Evolutionary conservation across 1,284 basidiomycete species (phyloP), one percentile per base, ranked within the genome.

Genomic region (Bondarzewia mesenterica): DNA sequence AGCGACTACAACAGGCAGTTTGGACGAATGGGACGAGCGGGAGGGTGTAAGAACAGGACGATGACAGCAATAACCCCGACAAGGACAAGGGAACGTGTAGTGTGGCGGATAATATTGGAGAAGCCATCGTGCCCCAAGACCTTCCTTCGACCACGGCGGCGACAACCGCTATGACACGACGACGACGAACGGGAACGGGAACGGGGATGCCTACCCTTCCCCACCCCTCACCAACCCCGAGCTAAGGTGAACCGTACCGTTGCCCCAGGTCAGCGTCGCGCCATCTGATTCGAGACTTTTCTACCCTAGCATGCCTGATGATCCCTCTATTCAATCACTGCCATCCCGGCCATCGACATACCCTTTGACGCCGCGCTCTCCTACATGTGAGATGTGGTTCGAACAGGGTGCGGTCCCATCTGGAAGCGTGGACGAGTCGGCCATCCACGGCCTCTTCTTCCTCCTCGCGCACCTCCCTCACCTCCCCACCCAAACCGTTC

Each of bases 311-410:
- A 62, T 64, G 57, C 59, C 61, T 18, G 62, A 60, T 52, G 60
- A 62, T 40, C 48, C 63, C 16, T 36, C 38, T 44, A 49, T 51
- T 23, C 58, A 50, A 27, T 57, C 56, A 42, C 72, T 63, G 2
- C 63, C 65, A 37, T 73, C 71, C 42, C 71, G 73, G 42, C 73
- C 73, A 23, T 63, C 70, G 40, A 74, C 71, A 18, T 56, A 68
- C 42, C 68, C 68, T 16, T 64, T 63, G 25, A 47, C 59, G 42
- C 67, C 66, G 2, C 63, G 62, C 7, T 59, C 48, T 37, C 54
- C 53, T 8, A 46, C 47, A 21, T 55, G 45, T 50, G 32, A 44
- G 21, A 29, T 54, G 14, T 32, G 45, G 4, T 42, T 44, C 8
- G 47, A 52, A 4, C 45, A 47, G 23, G n/a, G 18, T 12, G 36